Evolutionary conservation across 805 yeast species (phyloP).

Genomic region (Sugiyamaella lignohabitans): DNA sequence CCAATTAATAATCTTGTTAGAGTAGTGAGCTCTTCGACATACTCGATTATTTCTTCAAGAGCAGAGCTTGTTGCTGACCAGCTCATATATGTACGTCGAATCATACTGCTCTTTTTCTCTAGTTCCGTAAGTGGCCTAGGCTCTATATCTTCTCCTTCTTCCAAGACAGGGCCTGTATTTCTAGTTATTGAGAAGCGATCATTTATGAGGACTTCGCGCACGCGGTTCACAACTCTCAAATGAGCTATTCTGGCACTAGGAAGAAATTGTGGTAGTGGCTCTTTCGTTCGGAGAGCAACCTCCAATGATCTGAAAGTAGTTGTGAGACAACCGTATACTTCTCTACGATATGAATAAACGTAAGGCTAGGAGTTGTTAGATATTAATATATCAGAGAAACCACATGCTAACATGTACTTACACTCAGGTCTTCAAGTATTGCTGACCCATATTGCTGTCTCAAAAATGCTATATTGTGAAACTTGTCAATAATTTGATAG

Average conservation of each 20-base stretch:
- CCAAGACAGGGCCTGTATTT: not conserved
- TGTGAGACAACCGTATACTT: constrained; percentile 37
- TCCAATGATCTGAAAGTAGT: constrained; percentile 38
- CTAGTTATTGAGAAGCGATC: constrained; percentile 4
- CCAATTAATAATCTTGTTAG: constrained; percentile 42
- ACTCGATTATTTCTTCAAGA: constrained; percentile 44
- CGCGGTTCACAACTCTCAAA: constrained; percentile 39
- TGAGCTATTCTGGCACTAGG: constrained; percentile 47
- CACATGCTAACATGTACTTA: constrained; percentile 2
- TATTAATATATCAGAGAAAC: not conserved
- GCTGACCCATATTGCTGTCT: constrained; percentile 42
- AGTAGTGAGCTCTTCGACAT: constrained; percentile 41
- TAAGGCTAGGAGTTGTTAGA: constrained; percentile 15
- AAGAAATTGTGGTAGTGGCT: constrained; percentile 45
- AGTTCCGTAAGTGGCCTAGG: not conserved
- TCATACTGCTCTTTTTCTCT: constrained; percentile 22
- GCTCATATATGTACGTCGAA: constrained; percentile 35
- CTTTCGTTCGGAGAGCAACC: constrained; percentile 38
- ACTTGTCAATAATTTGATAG: constrained; percentile 42
- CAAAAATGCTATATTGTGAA: constrained; percentile 41
- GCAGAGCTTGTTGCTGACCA: constrained; percentile 51
- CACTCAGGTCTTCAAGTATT: constrained; percentile 39
- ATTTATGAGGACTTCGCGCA: constrained; percentile 32
- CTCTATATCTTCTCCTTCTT: not conserved
- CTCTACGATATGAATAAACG: constrained; percentile 41